Conservation (phyloP, 768 basidiomycete species). For the Floccularia luteovirens region DNA sequence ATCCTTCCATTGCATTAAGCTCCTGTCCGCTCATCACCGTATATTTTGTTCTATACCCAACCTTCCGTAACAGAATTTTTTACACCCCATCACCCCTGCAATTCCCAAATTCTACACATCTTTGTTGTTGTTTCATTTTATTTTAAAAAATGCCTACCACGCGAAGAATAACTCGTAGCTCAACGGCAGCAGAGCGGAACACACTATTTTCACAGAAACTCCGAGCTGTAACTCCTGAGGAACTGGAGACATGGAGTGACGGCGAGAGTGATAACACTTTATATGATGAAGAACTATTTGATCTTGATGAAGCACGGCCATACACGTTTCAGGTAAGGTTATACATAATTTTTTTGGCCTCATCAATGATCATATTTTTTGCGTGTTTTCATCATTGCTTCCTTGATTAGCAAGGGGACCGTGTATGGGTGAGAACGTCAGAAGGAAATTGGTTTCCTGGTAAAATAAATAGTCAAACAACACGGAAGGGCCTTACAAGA, state of each 20-base stretch:
- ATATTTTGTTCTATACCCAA: background rate
- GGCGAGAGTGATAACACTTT: constrained; percentile 22
- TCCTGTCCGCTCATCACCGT: background rate
- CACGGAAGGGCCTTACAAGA: constrained; percentile 37
- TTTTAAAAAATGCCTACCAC: constrained; percentile 3
- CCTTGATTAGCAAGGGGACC: constrained; percentile 31
- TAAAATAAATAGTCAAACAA: constrained; percentile 35
- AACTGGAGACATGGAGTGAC: constrained; percentile 26
- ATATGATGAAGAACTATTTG: constrained; percentile 22
- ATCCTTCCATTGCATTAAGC: background rate
- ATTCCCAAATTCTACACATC: no score
- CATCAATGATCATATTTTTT: constrained; percentile 1
- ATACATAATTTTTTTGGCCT: constrained; percentile 4
- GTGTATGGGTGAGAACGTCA: constrained; percentile 44
- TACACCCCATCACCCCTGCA: no score
- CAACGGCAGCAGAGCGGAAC: background rate
- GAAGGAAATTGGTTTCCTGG: constrained; percentile 46
- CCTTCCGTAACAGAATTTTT: no score
- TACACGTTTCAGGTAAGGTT: constrained; percentile 44
- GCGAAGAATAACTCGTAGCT: background rate
- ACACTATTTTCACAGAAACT: constrained; percentile 11
- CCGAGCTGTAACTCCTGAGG: constrained; percentile 24
- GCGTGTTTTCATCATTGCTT: constrained; percentile 2
- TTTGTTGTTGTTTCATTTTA: no score
- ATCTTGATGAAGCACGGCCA: constrained; percentile 42